Base-by-base conservation (phyloP, 2,329 filamentous ascomycete genomes). In the Geoglossum cookeanum region DNA sequence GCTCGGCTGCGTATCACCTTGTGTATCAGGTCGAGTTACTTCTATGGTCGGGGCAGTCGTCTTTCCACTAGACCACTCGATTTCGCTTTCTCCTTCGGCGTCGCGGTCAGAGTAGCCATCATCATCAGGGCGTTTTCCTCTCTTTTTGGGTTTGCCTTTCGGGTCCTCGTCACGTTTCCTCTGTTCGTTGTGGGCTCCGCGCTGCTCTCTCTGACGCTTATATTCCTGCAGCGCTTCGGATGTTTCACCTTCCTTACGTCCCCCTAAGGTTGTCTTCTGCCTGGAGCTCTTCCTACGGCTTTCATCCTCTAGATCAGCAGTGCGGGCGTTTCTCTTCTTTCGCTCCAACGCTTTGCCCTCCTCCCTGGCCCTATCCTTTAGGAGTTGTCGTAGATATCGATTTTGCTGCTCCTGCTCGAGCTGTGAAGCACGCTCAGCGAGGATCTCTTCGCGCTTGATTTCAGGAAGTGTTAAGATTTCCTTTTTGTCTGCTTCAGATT, bases 391-490 rank as follows among this genome's bases (percentile, higher is more conserved):
- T 55, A 96, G 78, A 61, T 90, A 81, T 53, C 83, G 78, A 65
- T 92, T 88, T 71, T 95, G 91, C 59, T 85, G 80, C 63, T 86
- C 83, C 56, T 83, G 82, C 65, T 92, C 86, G 58, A 90, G 83
- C 68, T 92, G 83, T 64, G 87, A 81, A 39, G 85, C 84, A 62
- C 92, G 87, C 63, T 94, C 87, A 22, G 89, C 91, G 5, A 98
- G 78, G 49, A 95, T 83, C 67, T 88, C 81, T 69, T 98, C 92
- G 61, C 91, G 85, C 66, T 94, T 83, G 55, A 97, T 83, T 72
- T 97, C 90, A 33, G 89, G 84, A 78, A 96, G 81, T 58, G 76
- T 79, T 78, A 92, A 83, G 60, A 98, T 92, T 55, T 85, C 76
- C 6, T 77, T 77, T 69, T 87, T 90, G 66, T 92, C 87, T 44